These are phyloP conservation scores for Excoecaria agallocha DNA, from an alignment of 345 rosid genomes.

Conservation along the genomic window DNA sequence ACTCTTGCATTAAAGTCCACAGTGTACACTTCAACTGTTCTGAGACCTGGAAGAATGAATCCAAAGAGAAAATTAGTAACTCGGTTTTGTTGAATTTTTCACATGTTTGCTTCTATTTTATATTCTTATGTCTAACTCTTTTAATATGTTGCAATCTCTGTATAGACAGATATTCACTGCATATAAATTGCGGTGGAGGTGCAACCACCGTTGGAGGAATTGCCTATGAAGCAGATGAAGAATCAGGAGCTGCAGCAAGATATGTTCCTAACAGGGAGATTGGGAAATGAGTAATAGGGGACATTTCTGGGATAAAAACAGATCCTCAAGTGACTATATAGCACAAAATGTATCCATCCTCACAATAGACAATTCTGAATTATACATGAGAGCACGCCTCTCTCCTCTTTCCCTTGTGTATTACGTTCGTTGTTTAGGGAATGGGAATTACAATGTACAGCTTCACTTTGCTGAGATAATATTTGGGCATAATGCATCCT, in stretches of 20 bases:
- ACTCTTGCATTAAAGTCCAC: constrained; percentile 3
- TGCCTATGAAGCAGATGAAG: constrained; percentile 10
- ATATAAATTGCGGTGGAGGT: constrained; percentile 21
- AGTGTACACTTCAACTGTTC: background rate
- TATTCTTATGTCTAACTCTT: background rate
- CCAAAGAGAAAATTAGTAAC: background rate
- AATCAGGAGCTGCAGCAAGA: constrained; percentile 3
- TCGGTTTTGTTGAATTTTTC: background rate
- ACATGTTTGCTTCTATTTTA: background rate
- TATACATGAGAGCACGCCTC: constrained; percentile 11
- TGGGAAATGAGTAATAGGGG: constrained; percentile 16
- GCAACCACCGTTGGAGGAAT: constrained; percentile 8
- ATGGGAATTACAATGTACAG: constrained; percentile 8
- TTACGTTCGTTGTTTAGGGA: constrained; percentile 2
- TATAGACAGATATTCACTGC: constrained; percentile 12
- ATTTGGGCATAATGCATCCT: background rate
- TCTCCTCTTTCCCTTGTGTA: constrained; percentile 18
- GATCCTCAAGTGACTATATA: constrained; percentile 3
- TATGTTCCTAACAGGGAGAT: constrained; percentile 1
- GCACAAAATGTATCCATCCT: constrained; percentile 9
- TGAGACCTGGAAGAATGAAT: background rate
- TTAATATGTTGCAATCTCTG: background rate
- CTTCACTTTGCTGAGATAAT: constrained; percentile 18
- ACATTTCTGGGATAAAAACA: constrained; percentile 16
- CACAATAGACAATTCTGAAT: constrained; percentile 2